These are phyloP conservation scores for Eremothecium coryli DNA, from an alignment of 1,139 yeast genomes.

Conservation along the genomic window DNA sequence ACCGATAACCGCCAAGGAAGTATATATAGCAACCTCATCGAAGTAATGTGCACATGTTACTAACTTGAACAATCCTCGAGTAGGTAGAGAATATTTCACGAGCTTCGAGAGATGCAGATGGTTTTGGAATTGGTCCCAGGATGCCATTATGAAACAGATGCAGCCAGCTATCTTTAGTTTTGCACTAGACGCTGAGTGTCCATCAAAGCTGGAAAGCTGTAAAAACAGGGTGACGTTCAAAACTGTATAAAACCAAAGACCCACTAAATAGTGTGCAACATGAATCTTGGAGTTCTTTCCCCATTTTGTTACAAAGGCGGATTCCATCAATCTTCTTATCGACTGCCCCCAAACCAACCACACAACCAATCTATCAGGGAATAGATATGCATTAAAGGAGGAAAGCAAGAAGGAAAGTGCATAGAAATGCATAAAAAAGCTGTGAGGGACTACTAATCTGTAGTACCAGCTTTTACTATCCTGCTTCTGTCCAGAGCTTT, in stretches of 20 bases:
- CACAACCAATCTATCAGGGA: conserved; percentile 20
- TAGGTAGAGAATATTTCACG: conserved; percentile 61
- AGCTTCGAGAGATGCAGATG: conserved; percentile 55
- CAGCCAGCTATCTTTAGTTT: conserved; percentile 17
- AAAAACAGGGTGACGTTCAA: conserved; percentile 32
- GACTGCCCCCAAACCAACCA: conserved; percentile 46
- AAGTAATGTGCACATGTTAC: conserved; percentile 74
- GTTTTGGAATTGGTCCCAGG: conserved; percentile 47
- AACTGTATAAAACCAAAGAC: conserved; percentile 52
- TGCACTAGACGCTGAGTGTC: conserved; percentile 8
- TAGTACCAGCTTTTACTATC: conserved; percentile 15
- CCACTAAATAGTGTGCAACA: conserved; percentile 66
- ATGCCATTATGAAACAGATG: conserved; percentile 35
- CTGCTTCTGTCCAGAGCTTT: conserved; percentile 10
- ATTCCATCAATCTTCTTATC: conserved; percentile 55
- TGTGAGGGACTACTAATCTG: conserved; percentile 37
- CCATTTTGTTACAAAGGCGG: conserved; percentile 42
- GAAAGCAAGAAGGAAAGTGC: conserved; percentile 18
- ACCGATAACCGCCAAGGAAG: conserved; percentile 31
- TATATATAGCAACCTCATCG: conserved; percentile 62
- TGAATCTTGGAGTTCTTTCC: conserved; percentile 52
- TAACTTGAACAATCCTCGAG: conserved; percentile 39
- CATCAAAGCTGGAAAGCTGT: conserved; percentile 8
- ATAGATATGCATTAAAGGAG: conserved; percentile 8
- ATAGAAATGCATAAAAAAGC: conserved; percentile 34